Conservation (phyloP, 768 basidiomycete species). For the Trichaptum fuscoviolaceum region DNA sequence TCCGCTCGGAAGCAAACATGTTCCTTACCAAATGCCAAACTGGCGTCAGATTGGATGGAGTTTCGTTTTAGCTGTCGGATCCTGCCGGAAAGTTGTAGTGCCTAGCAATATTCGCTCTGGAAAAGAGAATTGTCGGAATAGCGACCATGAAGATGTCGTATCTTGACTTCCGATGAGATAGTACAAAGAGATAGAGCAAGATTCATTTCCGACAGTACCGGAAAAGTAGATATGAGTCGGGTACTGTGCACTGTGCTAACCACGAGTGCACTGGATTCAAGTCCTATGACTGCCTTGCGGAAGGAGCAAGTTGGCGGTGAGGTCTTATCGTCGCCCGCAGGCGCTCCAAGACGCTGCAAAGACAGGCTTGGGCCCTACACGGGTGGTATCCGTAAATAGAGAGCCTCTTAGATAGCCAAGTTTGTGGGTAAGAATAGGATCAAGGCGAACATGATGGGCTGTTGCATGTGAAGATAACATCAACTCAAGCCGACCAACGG, state of each 20-base stretch:
- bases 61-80: not conserved
- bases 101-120: not conserved
- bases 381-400: not conserved
- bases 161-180: not conserved
- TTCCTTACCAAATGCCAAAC: not conserved
- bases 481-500: not conserved
- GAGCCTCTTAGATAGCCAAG: not conserved
- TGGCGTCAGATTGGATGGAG: not conserved
- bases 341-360: not conserved
- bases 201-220: not conserved
- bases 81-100: not conserved
- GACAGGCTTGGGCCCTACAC: not conserved
- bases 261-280: not conserved
- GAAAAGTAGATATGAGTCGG: not conserved
- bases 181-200: not conserved
- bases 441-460: not conserved
- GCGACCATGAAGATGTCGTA: not conserved
- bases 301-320: not conserved
- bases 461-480: conserved; percentile 1
- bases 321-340: not conserved
- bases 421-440: not conserved
- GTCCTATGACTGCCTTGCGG: not conserved
- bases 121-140: not conserved
- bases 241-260: not conserved
- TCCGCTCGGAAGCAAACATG: not conserved